These are phyloP conservation scores for Alloteropsis angusta DNA, from an alignment of 202 grass and related monocot species.

Conservation along the genomic window DNA sequence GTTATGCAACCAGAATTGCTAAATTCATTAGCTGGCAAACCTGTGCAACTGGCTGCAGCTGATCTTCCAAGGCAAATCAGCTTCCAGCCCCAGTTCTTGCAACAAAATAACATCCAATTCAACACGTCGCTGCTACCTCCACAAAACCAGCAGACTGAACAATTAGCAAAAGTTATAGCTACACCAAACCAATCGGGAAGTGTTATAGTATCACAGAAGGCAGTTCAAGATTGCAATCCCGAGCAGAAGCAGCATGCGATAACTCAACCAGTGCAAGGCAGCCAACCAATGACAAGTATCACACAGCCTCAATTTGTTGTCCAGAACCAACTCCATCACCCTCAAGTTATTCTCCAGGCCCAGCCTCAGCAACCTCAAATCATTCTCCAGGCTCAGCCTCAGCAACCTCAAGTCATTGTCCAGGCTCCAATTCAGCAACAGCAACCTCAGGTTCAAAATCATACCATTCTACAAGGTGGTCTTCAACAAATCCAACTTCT, in stretches of 20 bases:
- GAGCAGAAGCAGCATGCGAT: slow-evolving; percentile 37
- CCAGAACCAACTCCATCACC: slow-evolving; percentile 39
- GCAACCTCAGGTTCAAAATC: slow-evolving; percentile 34
- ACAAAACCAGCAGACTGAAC: slow-evolving; percentile 45
- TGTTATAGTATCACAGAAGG: slow-evolving; percentile 35
- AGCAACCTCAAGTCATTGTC: slow-evolving; percentile 43
- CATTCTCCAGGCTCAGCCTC: slow-evolving; percentile 25
- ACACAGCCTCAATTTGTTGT: slow-evolving; percentile 30
- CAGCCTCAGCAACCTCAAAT: slow-evolving; percentile 43
- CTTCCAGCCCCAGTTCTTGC: slow-evolving; percentile 55
- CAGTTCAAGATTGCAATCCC: slow-evolving; percentile 34
- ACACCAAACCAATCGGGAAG: slow-evolving; percentile 29
- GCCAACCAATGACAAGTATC: slow-evolving; percentile 29
- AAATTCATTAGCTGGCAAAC: slow-evolving; percentile 44
- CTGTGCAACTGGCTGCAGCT: slow-evolving; percentile 38
- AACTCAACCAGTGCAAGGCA: slow-evolving; percentile 30
- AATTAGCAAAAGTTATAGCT: slow-evolving; percentile 33
- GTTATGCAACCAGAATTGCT: slow-evolving; percentile 55
- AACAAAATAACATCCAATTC: slow-evolving; percentile 56
- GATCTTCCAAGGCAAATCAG: slow-evolving; percentile 58
- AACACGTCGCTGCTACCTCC: slow-evolving; percentile 36
- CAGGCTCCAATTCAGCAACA: slow-evolving; percentile 42
- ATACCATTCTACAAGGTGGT: slow-evolving; percentile 33
- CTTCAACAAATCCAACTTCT: slow-evolving; percentile 44
- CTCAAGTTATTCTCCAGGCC: slow-evolving; percentile 32